Base-by-base conservation (phyloP, 768 basidiomycete genomes). In the Hygrophoropsis aurantiaca region DNA sequence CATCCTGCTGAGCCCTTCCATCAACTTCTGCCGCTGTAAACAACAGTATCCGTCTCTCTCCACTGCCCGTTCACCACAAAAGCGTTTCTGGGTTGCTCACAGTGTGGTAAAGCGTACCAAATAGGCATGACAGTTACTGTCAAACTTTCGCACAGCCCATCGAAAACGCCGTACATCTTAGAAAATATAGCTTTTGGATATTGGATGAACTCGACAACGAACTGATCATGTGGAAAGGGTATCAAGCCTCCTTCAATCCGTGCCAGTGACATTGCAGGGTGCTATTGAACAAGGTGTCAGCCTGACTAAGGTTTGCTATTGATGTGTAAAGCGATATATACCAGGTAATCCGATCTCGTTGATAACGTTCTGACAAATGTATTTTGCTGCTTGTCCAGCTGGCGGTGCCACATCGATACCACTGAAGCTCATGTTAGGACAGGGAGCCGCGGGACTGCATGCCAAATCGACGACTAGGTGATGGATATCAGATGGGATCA, bases 381-480 rank as follows among this genome's bases (percentile, higher is more conserved):
- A 72, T 37, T 59, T 57, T 5, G 70, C 62, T 4, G 65, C 54
- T 36, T 69, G 55, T 4, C 71, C 71, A 7, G 44, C 51, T 0
- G 77, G 74, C 9, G 71, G 60, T 4, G 53, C 47, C 19, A 80
- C 64, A 40, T 70, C 56, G 41, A 77, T 75, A 36, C 69, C 58
- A 4, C 58, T 36, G 55, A 80, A 80, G 0, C 56, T 55, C 19
- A 80, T 70, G 40, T 72, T 59, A 11, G 67, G 61, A 50, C 79
- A 80, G n/a, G 71, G 72, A 24, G 61, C 76, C 1, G 70, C 74
- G 0, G 73, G 50, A 52, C 75, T 79, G 60, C 80, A 80, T 51
- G 74, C 72, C 25, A 82, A 64, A 49, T 76, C 72, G 20, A 79
- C 68, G 35, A 79, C 77, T 78, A 39, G n/a, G 38, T 7, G 25